These are phyloP conservation scores for Verticillium isaacii DNA, from an alignment of 2,329 filamentous ascomycete species.

Conservation along the genomic window DNA sequence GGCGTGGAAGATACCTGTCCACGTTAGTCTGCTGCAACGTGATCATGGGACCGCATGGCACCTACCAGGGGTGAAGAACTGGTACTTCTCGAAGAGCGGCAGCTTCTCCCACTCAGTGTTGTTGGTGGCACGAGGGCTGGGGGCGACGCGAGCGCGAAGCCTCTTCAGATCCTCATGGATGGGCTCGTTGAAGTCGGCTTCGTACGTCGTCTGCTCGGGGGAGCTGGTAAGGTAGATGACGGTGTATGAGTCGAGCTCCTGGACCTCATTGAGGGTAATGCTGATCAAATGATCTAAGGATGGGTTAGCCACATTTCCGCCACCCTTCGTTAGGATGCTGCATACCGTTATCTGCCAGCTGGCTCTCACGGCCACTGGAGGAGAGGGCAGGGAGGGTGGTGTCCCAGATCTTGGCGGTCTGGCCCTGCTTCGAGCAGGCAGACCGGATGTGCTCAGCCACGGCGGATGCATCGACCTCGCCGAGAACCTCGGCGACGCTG, in stretches of 20 bases:
- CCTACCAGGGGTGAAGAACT: slow-evolving; percentile 85
- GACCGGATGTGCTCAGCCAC: slow-evolving; percentile 39
- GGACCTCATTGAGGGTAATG: slow-evolving; percentile 36
- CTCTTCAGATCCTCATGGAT: slow-evolving; percentile 74
- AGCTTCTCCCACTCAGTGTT: slow-evolving; percentile 33
- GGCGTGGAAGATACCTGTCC: slow-evolving; percentile 81
- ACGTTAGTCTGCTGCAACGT: background rate
- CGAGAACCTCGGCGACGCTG: slow-evolving; percentile 54
- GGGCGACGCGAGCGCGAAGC: slow-evolving; percentile 24
- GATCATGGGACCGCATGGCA: slow-evolving; percentile 8
- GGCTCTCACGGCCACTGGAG: slow-evolving; percentile 33
- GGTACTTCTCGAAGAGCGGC: slow-evolving; percentile 83
- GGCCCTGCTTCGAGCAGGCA: slow-evolving; percentile 37
- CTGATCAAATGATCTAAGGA: slow-evolving; percentile 47
- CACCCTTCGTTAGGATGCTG: background rate
- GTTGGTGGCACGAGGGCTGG: slow-evolving; percentile 31
- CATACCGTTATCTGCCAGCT: slow-evolving; percentile 44
- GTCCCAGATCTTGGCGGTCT: slow-evolving; percentile 32
- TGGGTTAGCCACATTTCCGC: slow-evolving; percentile 6
- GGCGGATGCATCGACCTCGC: slow-evolving; percentile 35
- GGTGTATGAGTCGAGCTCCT: slow-evolving; percentile 54
- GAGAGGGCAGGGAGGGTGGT: slow-evolving; percentile 36
- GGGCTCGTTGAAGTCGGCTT: slow-evolving; percentile 57
- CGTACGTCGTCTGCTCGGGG: slow-evolving; percentile 50
- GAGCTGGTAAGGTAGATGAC: slow-evolving; percentile 71